phyloP scores from a whole-genome alignment of 345 rosid species.

The Carallia brachiata region DNA sequence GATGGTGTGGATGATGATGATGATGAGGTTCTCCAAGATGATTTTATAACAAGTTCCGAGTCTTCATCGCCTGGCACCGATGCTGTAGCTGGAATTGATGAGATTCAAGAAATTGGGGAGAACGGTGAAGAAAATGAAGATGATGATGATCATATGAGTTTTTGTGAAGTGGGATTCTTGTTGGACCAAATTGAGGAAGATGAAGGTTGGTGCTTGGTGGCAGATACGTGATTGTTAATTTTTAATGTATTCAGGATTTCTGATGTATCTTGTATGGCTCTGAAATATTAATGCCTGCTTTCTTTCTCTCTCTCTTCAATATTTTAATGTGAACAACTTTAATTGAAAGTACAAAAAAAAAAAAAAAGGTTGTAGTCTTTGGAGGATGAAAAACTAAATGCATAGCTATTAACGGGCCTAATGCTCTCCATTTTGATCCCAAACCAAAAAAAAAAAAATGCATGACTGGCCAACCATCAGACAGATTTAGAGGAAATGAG shows the following conservation, averaged over 20 bases:
- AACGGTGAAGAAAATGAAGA: constrained; percentile 4
- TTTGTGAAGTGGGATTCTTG: constrained; percentile 36
- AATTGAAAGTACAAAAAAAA: too few species aligned
- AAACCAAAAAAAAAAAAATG: too few species aligned
- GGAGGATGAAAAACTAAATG: not conserved
- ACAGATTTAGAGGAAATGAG: too few species aligned
- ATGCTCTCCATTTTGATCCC: too few species aligned
- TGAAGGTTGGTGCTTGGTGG: constrained; percentile 60
- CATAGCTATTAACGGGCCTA: too few species aligned
- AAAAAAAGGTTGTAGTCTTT: not conserved
- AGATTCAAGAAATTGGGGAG: not conserved
- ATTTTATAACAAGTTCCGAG: not conserved
- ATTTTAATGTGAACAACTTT: too few species aligned
- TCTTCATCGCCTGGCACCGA: too few species aligned
- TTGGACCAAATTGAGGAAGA: constrained; percentile 42
- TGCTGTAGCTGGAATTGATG: not conserved
- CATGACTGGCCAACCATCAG: too few species aligned
- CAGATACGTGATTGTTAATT: constrained; percentile 26
- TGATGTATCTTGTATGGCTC: too few species aligned
- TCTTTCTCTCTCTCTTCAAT: not conserved
- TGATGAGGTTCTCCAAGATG: constrained; percentile 6
- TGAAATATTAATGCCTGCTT: not conserved
- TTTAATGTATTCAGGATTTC: not conserved
- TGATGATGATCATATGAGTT: constrained; percentile 8
- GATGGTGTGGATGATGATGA: constrained; percentile 15